These are phyloP conservation scores for Trichoderma aggressivum DNA, from an alignment of 2,329 filamentous ascomycete genomes.

Conservation along the genomic window DNA sequence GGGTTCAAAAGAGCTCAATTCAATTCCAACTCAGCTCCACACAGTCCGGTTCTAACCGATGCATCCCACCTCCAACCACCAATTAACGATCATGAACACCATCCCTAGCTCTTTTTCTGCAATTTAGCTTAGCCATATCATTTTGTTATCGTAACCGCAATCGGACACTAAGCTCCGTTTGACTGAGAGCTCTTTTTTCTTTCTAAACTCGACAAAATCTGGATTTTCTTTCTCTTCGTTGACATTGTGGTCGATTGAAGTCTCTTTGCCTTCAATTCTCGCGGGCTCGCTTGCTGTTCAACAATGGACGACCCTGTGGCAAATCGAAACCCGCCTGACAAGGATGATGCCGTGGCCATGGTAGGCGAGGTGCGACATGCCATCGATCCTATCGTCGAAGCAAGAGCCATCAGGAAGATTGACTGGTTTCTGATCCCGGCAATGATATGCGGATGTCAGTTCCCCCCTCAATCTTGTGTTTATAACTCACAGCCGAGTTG, in stretches of 20 bases:
- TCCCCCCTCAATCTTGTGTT: not conserved
- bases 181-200: not conserved
- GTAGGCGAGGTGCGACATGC: slow-evolving; percentile 54
- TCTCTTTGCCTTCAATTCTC: not conserved
- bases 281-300: not conserved
- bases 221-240: not conserved
- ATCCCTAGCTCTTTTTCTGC: not conserved
- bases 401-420: slow-evolving; percentile 61
- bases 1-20: not conserved
- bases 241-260: not conserved
- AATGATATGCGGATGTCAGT: slow-evolving; percentile 55
- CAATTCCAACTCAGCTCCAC: not conserved
- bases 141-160: not conserved
- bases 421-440: slow-evolving; percentile 65
- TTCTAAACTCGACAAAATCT: not conserved
- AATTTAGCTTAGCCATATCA: not conserved
- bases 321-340: slow-evolving; percentile 19
- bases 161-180: slow-evolving; percentile 1
- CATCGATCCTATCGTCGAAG: slow-evolving; percentile 53
- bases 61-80: not conserved
- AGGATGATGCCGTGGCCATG: slow-evolving; percentile 45
- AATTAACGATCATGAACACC: slow-evolving; percentile 1
- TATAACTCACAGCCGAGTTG: not conserved
- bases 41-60: not conserved
- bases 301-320: not conserved